Percentiles rank a stretch among this genome's conserved stretches.
Evolutionary conservation across 2,329 filamentous ascomycete genomes (phyloP).

Genomic region (Aspergillus neotritici): DNA sequence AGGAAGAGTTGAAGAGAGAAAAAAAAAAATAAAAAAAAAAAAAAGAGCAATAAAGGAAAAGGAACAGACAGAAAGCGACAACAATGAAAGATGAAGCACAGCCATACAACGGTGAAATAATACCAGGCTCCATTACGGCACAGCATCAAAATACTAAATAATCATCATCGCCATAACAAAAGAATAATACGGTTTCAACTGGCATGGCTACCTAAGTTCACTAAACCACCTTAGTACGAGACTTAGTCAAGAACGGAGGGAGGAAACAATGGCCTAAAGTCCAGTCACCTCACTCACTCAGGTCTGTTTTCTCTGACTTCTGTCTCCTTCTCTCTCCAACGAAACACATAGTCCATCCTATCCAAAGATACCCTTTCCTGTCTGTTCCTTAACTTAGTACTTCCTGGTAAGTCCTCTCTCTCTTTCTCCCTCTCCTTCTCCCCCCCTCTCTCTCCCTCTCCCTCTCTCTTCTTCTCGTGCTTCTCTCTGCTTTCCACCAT

Average conservation of each 20-base stretch:
- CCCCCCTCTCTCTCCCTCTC: conserved; percentile 14
- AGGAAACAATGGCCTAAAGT: too few relatives aligned
- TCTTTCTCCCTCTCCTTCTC: conserved; percentile 11
- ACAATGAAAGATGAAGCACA: not conserved
- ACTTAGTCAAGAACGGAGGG: too few relatives aligned
- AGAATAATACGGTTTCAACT: too few relatives aligned
- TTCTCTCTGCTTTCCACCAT: not conserved
- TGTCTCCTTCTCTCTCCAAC: too few relatives aligned
- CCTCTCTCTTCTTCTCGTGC: conserved; percentile 14
- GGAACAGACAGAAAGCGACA: not conserved
- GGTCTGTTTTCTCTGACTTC: too few relatives aligned
- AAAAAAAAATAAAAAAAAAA: not conserved
- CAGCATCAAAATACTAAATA: too few relatives aligned
- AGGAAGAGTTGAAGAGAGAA: not conserved
- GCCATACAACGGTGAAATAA: conserved; percentile 5
- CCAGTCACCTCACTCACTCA: too few relatives aligned
- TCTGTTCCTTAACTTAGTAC: conserved; percentile 10
- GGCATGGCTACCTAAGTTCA: too few relatives aligned
- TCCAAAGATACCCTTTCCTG: not conserved
- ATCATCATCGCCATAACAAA: too few relatives aligned
- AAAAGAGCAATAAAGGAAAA: not conserved
- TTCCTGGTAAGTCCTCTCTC: conserved; percentile 7
- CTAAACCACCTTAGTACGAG: too few relatives aligned
- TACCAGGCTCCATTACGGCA: not conserved
- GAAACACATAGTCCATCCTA: too few relatives aligned